These are phyloP conservation scores for Starmerella vitae DNA, from an alignment of 805 yeast genomes.

Conservation along the genomic window DNA sequence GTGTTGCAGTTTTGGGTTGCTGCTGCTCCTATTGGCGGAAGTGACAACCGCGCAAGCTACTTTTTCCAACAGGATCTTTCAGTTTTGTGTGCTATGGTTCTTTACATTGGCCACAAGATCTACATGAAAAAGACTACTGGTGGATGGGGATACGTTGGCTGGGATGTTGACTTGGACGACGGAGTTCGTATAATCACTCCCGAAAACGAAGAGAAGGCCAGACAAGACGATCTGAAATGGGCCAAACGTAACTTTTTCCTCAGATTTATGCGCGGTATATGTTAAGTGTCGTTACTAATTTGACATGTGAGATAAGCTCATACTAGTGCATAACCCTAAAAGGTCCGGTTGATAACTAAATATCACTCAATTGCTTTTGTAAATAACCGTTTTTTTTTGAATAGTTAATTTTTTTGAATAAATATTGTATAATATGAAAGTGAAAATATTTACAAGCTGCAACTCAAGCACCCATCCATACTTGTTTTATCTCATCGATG, in stretches of 20 bases:
- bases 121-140: conserved; percentile 22
- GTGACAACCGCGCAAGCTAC: conserved; percentile 27
- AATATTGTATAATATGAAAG: too few species aligned
- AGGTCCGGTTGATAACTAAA: too few species aligned
- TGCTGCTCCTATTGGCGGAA: conserved; percentile 44
- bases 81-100: conserved; percentile 29
- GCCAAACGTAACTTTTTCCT: conserved; percentile 24
- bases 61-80: conserved; percentile 47
- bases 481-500: neutral
- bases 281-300: neutral
- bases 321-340: too few species aligned
- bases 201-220: conserved; percentile 24
- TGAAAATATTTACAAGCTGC: too few species aligned
- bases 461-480: conserved; percentile 2
- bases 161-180: conserved; percentile 14
- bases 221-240: conserved; percentile 36
- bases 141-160: conserved; percentile 6
- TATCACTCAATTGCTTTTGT: too few species aligned
- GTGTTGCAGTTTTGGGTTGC: conserved; percentile 74
- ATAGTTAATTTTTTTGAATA: too few species aligned
- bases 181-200: conserved; percentile 14
- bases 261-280: conserved; percentile 4
- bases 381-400: too few species aligned
- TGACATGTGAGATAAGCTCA: neutral
- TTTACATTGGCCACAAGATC: conserved; percentile 41